Evolutionary conservation across 2,329 filamentous ascomycete genomes (phyloP).

Genomic region (Clarireedia paspali): DNA sequence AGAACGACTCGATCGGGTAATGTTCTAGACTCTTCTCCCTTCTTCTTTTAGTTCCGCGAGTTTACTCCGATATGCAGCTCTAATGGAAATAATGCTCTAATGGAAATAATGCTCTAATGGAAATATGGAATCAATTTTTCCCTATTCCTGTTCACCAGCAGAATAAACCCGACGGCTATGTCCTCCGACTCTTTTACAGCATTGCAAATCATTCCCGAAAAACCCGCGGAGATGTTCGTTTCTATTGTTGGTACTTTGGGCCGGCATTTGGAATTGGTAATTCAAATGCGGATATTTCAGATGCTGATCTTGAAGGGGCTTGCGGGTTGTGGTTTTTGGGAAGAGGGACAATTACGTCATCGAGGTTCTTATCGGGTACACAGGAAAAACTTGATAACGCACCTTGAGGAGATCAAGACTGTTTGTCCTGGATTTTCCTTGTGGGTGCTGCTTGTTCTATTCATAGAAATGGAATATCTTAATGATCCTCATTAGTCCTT

Average conservation of each 20-base stretch:
- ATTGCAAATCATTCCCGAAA: neutral
- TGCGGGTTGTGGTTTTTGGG: neutral
- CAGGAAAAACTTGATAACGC: neutral
- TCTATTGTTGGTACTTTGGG: neutral
- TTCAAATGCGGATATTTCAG: neutral
- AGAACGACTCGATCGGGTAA: neutral
- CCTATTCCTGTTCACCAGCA: no score
- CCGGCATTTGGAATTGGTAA: slow-evolving; percentile 3
- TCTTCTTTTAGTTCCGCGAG: neutral
- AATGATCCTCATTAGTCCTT: no score
- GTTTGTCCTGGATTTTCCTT: no score
- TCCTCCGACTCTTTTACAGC: slow-evolving; percentile 1
- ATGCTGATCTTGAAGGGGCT: neutral
- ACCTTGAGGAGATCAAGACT: no score
- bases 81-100: no score
- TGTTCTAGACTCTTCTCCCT: slow-evolving; percentile 2
- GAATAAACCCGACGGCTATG: no score
- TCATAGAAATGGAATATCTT: no score
- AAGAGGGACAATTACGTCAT: neutral
- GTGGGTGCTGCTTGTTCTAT: no score
- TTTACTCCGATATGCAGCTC: neutral
- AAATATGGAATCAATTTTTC: neutral
- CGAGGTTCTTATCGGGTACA: neutral
- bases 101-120: neutral
- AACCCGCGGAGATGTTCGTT: slow-evolving; percentile 2